Conservation (phyloP, 495 filamentous ascomycete genomes). For the Aspergillus taichungensis region DNA sequence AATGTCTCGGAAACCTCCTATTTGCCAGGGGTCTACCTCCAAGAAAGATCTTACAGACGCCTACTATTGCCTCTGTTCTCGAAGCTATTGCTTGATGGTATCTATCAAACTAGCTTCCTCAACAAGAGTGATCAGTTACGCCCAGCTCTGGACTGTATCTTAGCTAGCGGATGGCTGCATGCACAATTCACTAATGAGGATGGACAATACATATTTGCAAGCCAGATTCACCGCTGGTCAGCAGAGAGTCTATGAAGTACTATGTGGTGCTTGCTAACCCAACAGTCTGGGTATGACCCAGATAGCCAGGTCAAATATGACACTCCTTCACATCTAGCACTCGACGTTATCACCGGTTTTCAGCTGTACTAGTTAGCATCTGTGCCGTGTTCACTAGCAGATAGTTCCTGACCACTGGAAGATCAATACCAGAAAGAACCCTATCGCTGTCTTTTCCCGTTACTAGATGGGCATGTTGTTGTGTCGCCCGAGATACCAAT, state of each 20-base stretch:
- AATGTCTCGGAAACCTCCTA: constrained; percentile 1
- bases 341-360: constrained; percentile 12
- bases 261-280: constrained; percentile 8
- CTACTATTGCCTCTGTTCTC: constrained; percentile 3
- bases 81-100: constrained; percentile 12
- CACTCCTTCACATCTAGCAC: constrained; percentile 10
- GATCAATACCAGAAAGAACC: constrained; percentile 19
- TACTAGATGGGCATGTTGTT: constrained; percentile 11
- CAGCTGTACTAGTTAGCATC: constrained; percentile 12
- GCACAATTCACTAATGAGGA: constrained; percentile 7
- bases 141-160: constrained; percentile 10
- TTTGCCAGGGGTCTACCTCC: constrained; percentile 11
- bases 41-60: constrained; percentile 4
- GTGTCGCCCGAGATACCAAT: constrained; percentile 16
- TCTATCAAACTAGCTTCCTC: constrained; percentile 9
- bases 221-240: constrained; percentile 14
- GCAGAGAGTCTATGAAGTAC: constrained; percentile 8
- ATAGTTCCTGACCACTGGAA: constrained; percentile 10
- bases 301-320: constrained; percentile 12
- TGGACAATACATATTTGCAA: constrained; percentile 14
- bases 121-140: constrained; percentile 7
- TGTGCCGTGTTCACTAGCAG: constrained; percentile 7
- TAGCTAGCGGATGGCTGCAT: constrained; percentile 16
- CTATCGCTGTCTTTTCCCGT: constrained; percentile 14
- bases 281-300: constrained; percentile 10